phyloP scores from a whole-genome alignment of 805 yeast genomes.

The Candida patagonica region DNA sequence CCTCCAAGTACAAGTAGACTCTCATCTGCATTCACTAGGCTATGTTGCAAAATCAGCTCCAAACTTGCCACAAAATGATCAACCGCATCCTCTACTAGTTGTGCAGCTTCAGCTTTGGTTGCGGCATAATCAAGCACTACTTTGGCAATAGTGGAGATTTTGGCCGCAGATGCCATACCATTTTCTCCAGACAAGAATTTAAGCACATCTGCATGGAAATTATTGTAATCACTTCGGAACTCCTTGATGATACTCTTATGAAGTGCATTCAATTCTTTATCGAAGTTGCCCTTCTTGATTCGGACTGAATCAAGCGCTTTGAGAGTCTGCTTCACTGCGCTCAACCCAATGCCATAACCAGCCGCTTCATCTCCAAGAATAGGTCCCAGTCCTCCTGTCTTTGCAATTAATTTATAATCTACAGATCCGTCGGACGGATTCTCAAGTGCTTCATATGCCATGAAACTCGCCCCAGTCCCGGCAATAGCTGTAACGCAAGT shows the following conservation, averaged over 20 bases:
- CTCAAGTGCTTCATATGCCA: slow-evolving; percentile 11
- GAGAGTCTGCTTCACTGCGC: slow-evolving; percentile 11
- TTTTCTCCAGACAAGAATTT: slow-evolving; percentile 3
- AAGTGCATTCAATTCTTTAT: slow-evolving; percentile 1
- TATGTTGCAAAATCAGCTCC: slow-evolving; percentile 5
- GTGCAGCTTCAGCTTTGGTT: slow-evolving; percentile 6
- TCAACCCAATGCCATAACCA: slow-evolving; percentile 19
- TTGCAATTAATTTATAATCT: slow-evolving; percentile 10
- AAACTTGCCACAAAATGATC: slow-evolving; percentile 8
- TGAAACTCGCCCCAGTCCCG: slow-evolving; percentile 21
- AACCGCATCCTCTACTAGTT: slow-evolving; percentile 8
- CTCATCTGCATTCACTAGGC: slow-evolving; percentile 5
- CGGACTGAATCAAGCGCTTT: slow-evolving; percentile 8
- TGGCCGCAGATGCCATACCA: slow-evolving; percentile 1
- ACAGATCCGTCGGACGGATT: not conserved
- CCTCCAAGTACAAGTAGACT: slow-evolving; percentile 14
- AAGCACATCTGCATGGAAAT: slow-evolving; percentile 8
- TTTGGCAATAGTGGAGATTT: slow-evolving; percentile 11
- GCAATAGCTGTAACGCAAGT: slow-evolving; percentile 15
- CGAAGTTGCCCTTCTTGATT: not conserved
- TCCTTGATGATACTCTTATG: slow-evolving; percentile 6
- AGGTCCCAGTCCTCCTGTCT: slow-evolving; percentile 20
- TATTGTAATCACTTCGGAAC: slow-evolving; percentile 4
- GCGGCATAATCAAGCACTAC: slow-evolving; percentile 9
- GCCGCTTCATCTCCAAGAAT: slow-evolving; percentile 21